Base-by-base conservation (phyloP, 805 yeast species). In the Saitoella complicata region DNA sequence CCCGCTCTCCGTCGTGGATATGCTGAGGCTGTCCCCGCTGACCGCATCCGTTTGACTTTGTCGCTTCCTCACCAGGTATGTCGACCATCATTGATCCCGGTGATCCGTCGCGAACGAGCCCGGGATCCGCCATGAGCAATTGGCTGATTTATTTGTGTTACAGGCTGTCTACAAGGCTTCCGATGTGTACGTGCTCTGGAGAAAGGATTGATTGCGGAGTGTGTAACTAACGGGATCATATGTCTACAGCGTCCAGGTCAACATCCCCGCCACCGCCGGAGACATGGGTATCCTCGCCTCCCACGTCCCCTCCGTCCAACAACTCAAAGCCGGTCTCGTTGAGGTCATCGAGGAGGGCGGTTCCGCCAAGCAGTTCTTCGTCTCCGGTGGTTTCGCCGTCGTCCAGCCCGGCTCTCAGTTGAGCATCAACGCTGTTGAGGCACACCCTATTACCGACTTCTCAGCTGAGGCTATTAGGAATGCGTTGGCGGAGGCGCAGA, bases 251-350 rank as follows among this genome's bases (percentile, higher is more conserved):
- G 58, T 69, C 60, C 85, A 91, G 73, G 97, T 91, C 56, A 91
- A 91, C 71, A 72, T 91, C 55, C 98, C 98, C 60, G 93, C 95
- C 52, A 73, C 80, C 59, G 78, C 91, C 55, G 98, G 98, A 65
- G 93, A 83, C 62, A 76, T 88, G 67, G 98, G 98, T 83, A 76
- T 91, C 54, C 71, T 91, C 62, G 95, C 97, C 57, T 80, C 84
- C 71, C 98, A 91, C 77, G 95, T 91, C 60, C 97, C 98, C 58
- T 76, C 82, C 58, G 85, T 88, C 53, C 97, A 91, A 71, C 94
- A 91, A 73, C 78, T 91, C 64, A 75, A 78, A 61, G 95, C 98
- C 57, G 98, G 98, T 66, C 73, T 91, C 50, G 80, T 91, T 58
- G 95, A 87, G 67, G 77, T 91, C 61, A 80, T 84, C 54, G 88